A percentile compares a stretch with the other conserved stretches of the same genome.
Conservation (phyloP, 257 asterid species). For the Ehretia macrophylla region DNA sequence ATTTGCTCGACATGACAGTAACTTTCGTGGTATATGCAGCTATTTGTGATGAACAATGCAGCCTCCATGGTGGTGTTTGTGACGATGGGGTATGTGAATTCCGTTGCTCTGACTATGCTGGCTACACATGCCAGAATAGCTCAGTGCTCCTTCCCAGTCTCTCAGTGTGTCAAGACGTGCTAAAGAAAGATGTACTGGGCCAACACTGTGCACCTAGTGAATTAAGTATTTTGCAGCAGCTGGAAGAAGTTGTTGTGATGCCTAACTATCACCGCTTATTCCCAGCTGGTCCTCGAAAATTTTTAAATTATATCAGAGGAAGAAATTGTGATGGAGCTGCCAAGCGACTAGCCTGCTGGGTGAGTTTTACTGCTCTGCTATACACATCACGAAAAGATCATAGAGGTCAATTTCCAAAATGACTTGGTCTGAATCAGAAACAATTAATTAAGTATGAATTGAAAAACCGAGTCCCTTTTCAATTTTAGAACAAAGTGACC, state of each 20-base stretch:
- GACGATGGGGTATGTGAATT: constrained; percentile 95
- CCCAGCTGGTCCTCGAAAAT: constrained; percentile 94
- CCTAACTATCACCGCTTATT: constrained; percentile 94
- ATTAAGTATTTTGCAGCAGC: constrained; percentile 81
- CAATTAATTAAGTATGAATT: no score
- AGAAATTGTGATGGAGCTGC: constrained; percentile 95
- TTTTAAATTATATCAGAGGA: constrained; percentile 81
- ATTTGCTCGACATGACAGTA: no score
- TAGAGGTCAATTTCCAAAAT: no score
- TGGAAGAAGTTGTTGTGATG: constrained; percentile 97
- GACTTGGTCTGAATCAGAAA: not conserved
- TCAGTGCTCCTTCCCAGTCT: constrained; percentile 80
- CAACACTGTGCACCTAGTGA: constrained; percentile 98
- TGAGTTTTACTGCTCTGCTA: constrained; percentile 24
- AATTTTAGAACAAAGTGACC: no score
- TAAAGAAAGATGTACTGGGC: constrained; percentile 61
- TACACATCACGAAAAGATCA: not conserved
- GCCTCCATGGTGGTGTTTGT: constrained; percentile 99
- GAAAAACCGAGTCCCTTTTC: no score
- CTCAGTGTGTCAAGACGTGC: constrained; percentile 79
- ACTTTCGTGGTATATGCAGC: constrained; percentile 35
- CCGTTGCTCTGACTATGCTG: constrained; percentile 98
- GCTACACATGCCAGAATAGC: constrained; percentile 97
- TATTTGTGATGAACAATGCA: constrained; percentile 91
- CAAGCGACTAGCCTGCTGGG: constrained; percentile 98